Percentiles rank a stretch among this genome's conserved stretches.
Evolutionary conservation across 352 stramenopile genomes (phyloP).

Genomic region (Globisporangium echinulatum): DNA sequence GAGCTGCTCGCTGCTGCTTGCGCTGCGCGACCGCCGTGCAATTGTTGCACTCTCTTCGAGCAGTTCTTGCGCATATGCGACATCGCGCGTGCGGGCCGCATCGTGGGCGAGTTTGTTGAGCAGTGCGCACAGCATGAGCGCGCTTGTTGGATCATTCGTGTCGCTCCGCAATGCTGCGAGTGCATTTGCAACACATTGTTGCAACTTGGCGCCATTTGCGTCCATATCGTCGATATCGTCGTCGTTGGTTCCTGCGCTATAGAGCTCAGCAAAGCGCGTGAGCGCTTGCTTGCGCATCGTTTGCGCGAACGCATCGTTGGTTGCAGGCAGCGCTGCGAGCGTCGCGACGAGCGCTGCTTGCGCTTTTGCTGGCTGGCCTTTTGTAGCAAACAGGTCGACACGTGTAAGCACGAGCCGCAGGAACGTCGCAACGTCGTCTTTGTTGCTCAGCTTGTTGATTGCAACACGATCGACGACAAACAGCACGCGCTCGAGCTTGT

Average conservation of each 20-base stretch:
- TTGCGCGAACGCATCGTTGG: conserved; percentile 8
- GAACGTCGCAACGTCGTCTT: conserved; percentile 25
- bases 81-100: conserved; percentile 21
- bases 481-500: conserved; percentile 29
- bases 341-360: conserved; percentile 28
- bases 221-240: conserved; percentile 12
- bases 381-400: conserved; percentile 26
- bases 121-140: conserved; percentile 13
- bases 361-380: conserved; percentile 5
- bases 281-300: conserved; percentile 17
- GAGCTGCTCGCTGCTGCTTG: conserved; percentile 21
- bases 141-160: conserved; percentile 8
- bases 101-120: conserved; percentile 26
- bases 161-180: conserved; percentile 16
- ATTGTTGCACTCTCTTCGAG: conserved; percentile 27
- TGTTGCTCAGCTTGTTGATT: conserved; percentile 24
- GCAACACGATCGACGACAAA: conserved; percentile 30
- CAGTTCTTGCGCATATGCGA: conserved; percentile 23
- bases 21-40: conserved; percentile 8
- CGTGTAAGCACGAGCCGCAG: conserved; percentile 33
- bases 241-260: conserved; percentile 4
- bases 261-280: conserved; percentile 22
- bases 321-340: conserved; percentile 14
- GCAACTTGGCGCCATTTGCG: conserved; percentile 6
- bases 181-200: conserved; percentile 23